A percentile compares a stretch with the other conserved stretches of the same genome.
Evolutionary conservation across 2,329 filamentous ascomycete genomes (phyloP).

Genomic region (Cytospora leucostoma): DNA sequence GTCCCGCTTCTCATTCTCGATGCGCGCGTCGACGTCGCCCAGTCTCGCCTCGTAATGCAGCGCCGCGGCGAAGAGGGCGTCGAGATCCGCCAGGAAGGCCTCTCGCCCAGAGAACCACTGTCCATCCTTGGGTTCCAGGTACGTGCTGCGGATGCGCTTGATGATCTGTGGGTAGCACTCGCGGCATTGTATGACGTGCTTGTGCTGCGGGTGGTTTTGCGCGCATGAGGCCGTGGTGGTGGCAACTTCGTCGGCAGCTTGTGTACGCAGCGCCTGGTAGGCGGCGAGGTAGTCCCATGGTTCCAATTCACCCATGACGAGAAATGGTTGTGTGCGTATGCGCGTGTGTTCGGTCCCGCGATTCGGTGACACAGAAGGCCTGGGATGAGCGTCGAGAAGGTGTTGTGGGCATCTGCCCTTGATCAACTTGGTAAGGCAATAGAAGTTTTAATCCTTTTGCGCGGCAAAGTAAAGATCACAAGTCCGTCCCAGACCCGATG

Average conservation of each 20-base stretch:
- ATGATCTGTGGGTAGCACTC: conserved; percentile 52
- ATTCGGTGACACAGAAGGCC: neutral
- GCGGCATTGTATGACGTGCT: conserved; percentile 47
- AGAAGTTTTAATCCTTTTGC: neutral
- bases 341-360: neutral
- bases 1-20: conserved; percentile 53
- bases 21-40: conserved; percentile 49
- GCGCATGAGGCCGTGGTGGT: conserved; percentile 47
- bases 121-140: conserved; percentile 33
- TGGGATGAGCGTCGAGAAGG: neutral
- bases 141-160: conserved; percentile 47
- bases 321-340: neutral
- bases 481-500: neutral
- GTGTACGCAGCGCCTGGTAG: conserved; percentile 27
- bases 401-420: neutral
- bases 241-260: conserved; percentile 45
- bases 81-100: conserved; percentile 52
- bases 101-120: conserved; percentile 57
- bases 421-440: neutral
- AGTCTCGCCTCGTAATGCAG: conserved; percentile 47
- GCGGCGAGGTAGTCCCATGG: conserved; percentile 9
- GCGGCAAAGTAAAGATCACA: neutral
- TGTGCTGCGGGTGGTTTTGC: conserved; percentile 43
- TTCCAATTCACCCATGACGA: conserved; percentile 16
- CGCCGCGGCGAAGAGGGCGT: conserved; percentile 50